Evolutionary conservation across 208 protist genomes (phyloP).

Genomic region (Leishmania braziliensis): DNA sequence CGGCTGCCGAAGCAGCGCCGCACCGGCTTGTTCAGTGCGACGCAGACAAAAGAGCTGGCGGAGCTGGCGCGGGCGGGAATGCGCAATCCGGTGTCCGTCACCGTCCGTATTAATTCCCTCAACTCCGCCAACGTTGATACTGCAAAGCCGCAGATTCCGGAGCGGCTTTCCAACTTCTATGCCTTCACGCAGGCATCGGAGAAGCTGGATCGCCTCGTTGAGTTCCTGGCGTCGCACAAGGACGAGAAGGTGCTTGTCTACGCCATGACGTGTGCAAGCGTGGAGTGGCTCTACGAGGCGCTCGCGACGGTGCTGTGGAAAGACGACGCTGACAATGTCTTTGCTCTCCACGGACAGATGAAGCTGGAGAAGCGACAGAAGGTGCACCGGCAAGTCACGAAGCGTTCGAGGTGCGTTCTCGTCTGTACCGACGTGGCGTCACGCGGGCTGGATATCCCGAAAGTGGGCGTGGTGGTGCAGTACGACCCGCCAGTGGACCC

Average conservation of each 20-base stretch:
- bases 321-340: slow-evolving; percentile 65
- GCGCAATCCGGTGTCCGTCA: slow-evolving; percentile 91
- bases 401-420: slow-evolving; percentile 81
- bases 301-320: slow-evolving; percentile 66
- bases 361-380: slow-evolving; percentile 86
- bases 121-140: slow-evolving; percentile 44
- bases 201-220: slow-evolving; percentile 89
- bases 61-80: slow-evolving; percentile 90
- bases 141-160: slow-evolving; percentile 86
- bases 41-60: slow-evolving; percentile 91
- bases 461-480: slow-evolving; percentile 96
- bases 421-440: slow-evolving; percentile 96
- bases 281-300: slow-evolving; percentile 89
- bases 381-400: slow-evolving; percentile 77
- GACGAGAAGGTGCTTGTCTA: slow-evolving; percentile 92
- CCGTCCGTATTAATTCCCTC: slow-evolving; percentile 68
- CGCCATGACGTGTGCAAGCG: slow-evolving; percentile 92
- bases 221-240: slow-evolving; percentile 60
- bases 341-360: slow-evolving; percentile 93
- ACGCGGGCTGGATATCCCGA: slow-evolving; percentile 96
- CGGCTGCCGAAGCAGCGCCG: slow-evolving; percentile 91
- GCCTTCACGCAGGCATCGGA: slow-evolving; percentile 71
- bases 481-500: slow-evolving; percentile 96
- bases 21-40: slow-evolving; percentile 93
- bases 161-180: slow-evolving; percentile 89